Conservation (phyloP, 495 filamentous ascomycete species). For the Trichocladium antarcticum region DNA sequence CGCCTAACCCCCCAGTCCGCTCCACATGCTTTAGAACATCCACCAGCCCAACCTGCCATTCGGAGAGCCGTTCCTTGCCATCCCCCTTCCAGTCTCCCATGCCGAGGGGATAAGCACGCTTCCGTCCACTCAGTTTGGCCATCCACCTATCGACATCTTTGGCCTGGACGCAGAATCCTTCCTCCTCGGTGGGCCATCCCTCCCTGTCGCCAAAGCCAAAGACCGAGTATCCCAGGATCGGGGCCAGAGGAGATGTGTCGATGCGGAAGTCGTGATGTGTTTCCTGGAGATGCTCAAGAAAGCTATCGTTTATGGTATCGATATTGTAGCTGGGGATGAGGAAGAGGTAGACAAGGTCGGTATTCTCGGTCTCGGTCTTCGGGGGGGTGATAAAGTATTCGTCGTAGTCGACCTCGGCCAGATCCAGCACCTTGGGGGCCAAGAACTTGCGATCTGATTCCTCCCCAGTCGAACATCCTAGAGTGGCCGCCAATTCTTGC, state of each 20-base stretch:
- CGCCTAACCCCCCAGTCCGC: constrained; percentile 54
- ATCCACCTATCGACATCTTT: constrained; percentile 88
- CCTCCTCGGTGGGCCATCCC: constrained; percentile 80
- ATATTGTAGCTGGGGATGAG: constrained; percentile 85
- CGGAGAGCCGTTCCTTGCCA: constrained; percentile 48
- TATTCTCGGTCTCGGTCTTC: constrained; percentile 29
- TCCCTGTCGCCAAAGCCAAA: constrained; percentile 89
- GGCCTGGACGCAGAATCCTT: constrained; percentile 87
- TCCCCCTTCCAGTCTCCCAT: constrained; percentile 76
- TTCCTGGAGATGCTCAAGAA: constrained; percentile 73
- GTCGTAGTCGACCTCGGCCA: constrained; percentile 80
- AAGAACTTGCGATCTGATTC: constrained; percentile 33
- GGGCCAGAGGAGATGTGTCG: constrained; percentile 70
- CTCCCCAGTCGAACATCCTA: constrained; percentile 17
- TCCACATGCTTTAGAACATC: constrained; percentile 55
- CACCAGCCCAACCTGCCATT: constrained; percentile 68
- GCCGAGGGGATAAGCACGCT: constrained; percentile 70
- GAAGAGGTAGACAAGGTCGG: constrained; percentile 68
- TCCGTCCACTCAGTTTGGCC: constrained; percentile 75
- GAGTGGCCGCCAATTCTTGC: constrained; percentile 35
- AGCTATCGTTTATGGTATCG: constrained; percentile 70
- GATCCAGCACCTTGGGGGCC: constrained; percentile 57
- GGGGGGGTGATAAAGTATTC: constrained; percentile 69
- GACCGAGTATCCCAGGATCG: constrained; percentile 74
- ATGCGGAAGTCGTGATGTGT: constrained; percentile 95